Evolutionary conservation across 1,284 basidiomycete genomes (phyloP), one percentile per base, ranked within the genome.

Genomic region (Ceratobasidium sp.): DNA sequence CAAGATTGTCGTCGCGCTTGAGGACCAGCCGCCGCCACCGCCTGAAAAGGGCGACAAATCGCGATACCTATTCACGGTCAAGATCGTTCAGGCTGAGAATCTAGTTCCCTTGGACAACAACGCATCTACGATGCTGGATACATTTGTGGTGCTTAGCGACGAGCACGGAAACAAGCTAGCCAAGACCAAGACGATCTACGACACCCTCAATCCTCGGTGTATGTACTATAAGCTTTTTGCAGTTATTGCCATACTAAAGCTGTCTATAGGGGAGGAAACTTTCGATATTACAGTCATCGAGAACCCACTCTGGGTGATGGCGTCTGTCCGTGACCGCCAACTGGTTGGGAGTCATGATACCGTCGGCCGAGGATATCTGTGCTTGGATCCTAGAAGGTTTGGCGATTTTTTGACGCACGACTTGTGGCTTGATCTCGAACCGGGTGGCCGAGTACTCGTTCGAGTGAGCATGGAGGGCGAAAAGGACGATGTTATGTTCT

Each of bases 381-480:
- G 93, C 75, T 85, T 99, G 23, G 96, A 99, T 78, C 95, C 96
- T 2, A 84, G 87, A 70, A 88, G 93, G 72, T 98, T 95, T 78
- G 91, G 89, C 30, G 96, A 99, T 82, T 91, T 94, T 78, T 83
- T 97, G 70, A 86, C 94, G 10, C 95, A 97, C 77, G 97, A 99
- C 77, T 81, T 96, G 8, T 96, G 96, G 90, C 87, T 97, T 81
- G 91, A 95, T 72, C 83, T 99, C n/a, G 94, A 97, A 77, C 89
- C 92, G 4, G 87, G 90, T 72, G 96, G 96, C 1, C 88, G 94
- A 39, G 86, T 98, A 41, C 82, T 97, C 55, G 83, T 98, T 28
- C 87, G 97, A 6, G 87, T 99, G 67, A 97, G 94, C 79, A 98
- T 99, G 96, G 97, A 99, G 79, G 96, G 96, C 57, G 97, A 98